Percentiles rank a stretch among this genome's conserved stretches.
phyloP scores from a whole-genome alignment of 2,329 filamentous ascomycete species.

The Capronia epimyces region DNA sequence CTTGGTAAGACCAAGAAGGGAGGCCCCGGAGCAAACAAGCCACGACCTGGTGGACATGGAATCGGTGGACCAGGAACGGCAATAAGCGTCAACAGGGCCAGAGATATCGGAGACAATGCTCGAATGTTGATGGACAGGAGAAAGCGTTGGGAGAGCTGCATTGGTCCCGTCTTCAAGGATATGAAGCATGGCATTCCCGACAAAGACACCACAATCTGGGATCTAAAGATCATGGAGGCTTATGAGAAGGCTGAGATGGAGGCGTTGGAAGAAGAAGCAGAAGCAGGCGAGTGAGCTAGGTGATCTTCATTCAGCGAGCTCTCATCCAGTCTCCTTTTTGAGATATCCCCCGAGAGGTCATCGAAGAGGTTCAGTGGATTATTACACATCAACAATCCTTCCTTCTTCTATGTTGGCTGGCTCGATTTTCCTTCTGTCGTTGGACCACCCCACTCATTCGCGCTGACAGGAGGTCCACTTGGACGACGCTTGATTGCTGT shows the following conservation, averaged over 20 bases:
- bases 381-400: too few species aligned
- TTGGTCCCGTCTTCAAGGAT: conserved; percentile 84
- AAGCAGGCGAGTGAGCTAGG: conserved; percentile 1
- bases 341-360: too few species aligned
- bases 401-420: too few species aligned
- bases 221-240: conserved; percentile 63
- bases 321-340: not conserved
- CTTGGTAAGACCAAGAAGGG: conserved; percentile 93
- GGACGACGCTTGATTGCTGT: too few species aligned
- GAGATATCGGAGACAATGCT: conserved; percentile 78
- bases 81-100: conserved; percentile 57
- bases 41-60: conserved; percentile 55
- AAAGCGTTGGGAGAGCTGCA: conserved; percentile 81
- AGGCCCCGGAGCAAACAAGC: conserved; percentile 55
- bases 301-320: not conserved
- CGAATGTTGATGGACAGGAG: conserved; percentile 88
- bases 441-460: too few species aligned
- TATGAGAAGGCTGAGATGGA: conserved; percentile 72
- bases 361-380: too few species aligned
- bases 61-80: conserved; percentile 45
- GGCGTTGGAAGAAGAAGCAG: conserved; percentile 66
- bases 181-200: conserved; percentile 71
- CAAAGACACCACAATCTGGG: conserved; percentile 67
- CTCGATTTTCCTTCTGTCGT: too few species aligned
- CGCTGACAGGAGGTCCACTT: too few species aligned